A percentile compares a stretch with the other conserved stretches of the same genome.
These are phyloP conservation scores for Annona cherimola DNA, from an alignment of 164 flowering plant genomes.

Conservation along the genomic window DNA sequence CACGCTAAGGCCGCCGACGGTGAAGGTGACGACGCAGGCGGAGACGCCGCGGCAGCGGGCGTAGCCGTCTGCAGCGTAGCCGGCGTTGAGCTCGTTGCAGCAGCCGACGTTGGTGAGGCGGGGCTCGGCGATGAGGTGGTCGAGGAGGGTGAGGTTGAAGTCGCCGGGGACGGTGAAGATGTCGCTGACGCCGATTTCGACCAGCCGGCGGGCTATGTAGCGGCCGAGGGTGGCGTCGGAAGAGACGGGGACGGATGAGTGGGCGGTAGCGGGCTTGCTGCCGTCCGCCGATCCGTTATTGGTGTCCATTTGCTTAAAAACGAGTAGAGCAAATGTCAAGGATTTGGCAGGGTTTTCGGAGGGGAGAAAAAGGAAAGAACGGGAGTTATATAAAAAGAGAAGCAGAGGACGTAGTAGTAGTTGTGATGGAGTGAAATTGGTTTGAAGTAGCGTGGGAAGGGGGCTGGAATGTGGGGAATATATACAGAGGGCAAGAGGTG, in stretches of 20 bases:
- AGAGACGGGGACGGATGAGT: neutral
- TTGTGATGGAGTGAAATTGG: too few species aligned
- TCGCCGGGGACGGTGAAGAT: slow-evolving; percentile 94
- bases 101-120: slow-evolving; percentile 68
- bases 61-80: slow-evolving; percentile 93
- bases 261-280: slow-evolving; percentile 6
- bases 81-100: slow-evolving; percentile 97
- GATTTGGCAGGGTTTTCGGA: too few species aligned
- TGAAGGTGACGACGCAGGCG: slow-evolving; percentile 89
- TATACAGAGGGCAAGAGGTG: too few species aligned
- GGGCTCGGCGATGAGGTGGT: slow-evolving; percentile 76
- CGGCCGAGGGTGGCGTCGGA: slow-evolving; percentile 70
- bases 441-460: too few species aligned
- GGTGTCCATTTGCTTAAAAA: slow-evolving; percentile 5
- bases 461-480: too few species aligned
- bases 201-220: slow-evolving; percentile 86
- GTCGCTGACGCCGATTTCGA: slow-evolving; percentile 62
- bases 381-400: too few species aligned
- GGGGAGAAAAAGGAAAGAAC: too few species aligned
- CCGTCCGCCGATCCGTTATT: slow-evolving; percentile 12
- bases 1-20: slow-evolving; percentile 89
- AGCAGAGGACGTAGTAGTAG: too few species aligned
- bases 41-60: slow-evolving; percentile 82
- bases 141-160: slow-evolving; percentile 83
- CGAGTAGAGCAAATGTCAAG: too few species aligned